Evolutionary conservation across 1,284 basidiomycete species (phyloP).

Genomic region (Apiotrichum laibachii): DNA sequence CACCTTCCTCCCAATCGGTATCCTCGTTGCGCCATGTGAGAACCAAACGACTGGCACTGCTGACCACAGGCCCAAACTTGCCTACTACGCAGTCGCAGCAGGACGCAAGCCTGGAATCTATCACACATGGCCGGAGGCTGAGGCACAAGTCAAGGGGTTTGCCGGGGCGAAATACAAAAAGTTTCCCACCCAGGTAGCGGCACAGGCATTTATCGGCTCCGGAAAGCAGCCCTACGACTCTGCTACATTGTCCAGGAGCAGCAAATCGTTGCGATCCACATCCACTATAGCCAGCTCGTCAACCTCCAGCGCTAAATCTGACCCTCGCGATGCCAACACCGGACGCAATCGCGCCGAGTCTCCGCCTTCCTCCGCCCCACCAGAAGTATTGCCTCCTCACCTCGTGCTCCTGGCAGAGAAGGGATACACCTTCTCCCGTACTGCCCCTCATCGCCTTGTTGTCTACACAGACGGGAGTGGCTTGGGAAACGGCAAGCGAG

Average conservation of each 20-base stretch:
- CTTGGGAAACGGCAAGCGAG: constrained; percentile 41
- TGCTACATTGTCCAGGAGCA: neutral
- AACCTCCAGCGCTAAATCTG: neutral
- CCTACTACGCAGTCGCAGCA: constrained; percentile 43
- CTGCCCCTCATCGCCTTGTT: constrained; percentile 32
- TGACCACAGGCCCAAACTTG: constrained; percentile 41
- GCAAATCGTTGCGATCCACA: neutral
- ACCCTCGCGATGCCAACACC: neutral
- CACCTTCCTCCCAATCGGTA: too few relatives aligned
- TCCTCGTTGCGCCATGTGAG: too few relatives aligned
- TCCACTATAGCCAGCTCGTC: neutral
- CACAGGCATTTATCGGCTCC: constrained; percentile 28
- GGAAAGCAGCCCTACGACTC: neutral
- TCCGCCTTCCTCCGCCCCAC: constrained; percentile 4
- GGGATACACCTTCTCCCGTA: constrained; percentile 35
- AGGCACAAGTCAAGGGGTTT: constrained; percentile 45
- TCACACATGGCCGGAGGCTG: constrained; percentile 43
- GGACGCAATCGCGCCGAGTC: neutral
- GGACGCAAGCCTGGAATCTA: constrained; percentile 46
- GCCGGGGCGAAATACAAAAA: constrained; percentile 45
- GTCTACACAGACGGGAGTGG: constrained; percentile 50
- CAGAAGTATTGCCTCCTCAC: constrained; percentile 16
- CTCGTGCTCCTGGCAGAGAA: constrained; percentile 22
- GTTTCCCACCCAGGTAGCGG: constrained; percentile 36
- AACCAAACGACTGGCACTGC: too few relatives aligned